These are phyloP conservation scores for Abelmoschus esculentus DNA, from an alignment of 345 rosid species.

Conservation along the genomic window DNA sequence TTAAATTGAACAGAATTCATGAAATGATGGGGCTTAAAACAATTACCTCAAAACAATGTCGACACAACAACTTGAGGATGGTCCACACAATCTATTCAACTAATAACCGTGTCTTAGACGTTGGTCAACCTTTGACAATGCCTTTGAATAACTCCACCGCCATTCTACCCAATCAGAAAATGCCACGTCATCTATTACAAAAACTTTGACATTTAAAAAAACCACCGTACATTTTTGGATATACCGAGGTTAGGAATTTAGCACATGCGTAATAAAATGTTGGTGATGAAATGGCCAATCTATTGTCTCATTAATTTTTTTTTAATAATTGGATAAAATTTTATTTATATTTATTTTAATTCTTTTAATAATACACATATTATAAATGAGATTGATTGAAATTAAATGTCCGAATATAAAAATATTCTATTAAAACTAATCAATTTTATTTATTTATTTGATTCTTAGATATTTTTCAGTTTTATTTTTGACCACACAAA, in stretches of 20 bases:
- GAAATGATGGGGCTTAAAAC: neutral
- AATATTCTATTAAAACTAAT: neutral
- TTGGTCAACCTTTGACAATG: neutral
- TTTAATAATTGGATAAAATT: too few relatives aligned
- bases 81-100: neutral
- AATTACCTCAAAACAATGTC: neutral
- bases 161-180: neutral
- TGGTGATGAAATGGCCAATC: neutral
- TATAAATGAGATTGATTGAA: too few relatives aligned
- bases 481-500: neutral
- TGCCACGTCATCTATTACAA: neutral
- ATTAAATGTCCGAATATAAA: too few relatives aligned
- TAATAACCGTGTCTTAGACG: neutral
- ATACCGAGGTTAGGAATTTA: neutral
- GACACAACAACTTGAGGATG: neutral
- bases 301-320: neutral
- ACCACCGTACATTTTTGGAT: neutral
- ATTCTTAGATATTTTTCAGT: neutral
- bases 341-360: too few relatives aligned
- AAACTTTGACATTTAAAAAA: neutral
- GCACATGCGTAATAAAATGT: neutral
- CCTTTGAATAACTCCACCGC: neutral
- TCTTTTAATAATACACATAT: too few relatives aligned
- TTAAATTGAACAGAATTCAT: neutral
- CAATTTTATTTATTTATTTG: neutral